A percentile compares a stretch with the other conserved stretches of the same genome.
phyloP scores from a whole-genome alignment of 179 eudicot genomes.

The Sideroxylon spinosum region DNA sequence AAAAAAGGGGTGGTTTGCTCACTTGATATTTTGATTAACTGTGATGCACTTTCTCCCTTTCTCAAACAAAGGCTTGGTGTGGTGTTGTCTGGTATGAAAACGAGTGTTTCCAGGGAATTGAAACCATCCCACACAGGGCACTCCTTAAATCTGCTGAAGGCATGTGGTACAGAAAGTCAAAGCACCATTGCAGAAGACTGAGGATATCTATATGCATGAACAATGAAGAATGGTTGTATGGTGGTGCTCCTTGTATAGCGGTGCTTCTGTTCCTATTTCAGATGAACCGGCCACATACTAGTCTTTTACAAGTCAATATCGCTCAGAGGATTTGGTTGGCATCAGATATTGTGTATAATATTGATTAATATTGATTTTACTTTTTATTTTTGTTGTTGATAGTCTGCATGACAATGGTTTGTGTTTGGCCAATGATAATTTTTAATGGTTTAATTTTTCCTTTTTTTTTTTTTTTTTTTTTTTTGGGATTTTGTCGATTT shows the following conservation, averaged over 20 bases:
- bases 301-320: slow-evolving; percentile 7
- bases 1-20: slow-evolving; percentile 62
- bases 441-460: too few relatives aligned
- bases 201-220: slow-evolving; percentile 10
- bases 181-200: slow-evolving; percentile 14
- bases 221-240: slow-evolving; percentile 17
- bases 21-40: slow-evolving; percentile 47
- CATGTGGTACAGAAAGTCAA: slow-evolving; percentile 13
- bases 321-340: slow-evolving; percentile 18
- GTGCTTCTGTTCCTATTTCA: slow-evolving; percentile 9
- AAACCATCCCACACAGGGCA: slow-evolving; percentile 6
- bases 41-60: slow-evolving; percentile 49
- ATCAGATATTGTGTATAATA: not conserved
- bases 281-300: slow-evolving; percentile 16
- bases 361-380: too few relatives aligned
- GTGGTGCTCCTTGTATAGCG: not conserved
- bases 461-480: too few relatives aligned
- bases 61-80: slow-evolving; percentile 50
- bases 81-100: slow-evolving; percentile 30
- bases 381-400: too few relatives aligned
- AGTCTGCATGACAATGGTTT: too few relatives aligned
- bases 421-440: too few relatives aligned
- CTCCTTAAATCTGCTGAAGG: slow-evolving; percentile 15
- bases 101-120: slow-evolving; percentile 18
- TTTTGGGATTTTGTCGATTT: too few relatives aligned